Evolutionary conservation across 2,329 filamentous ascomycete genomes (phyloP).

Genomic region (Fusarium sp.): DNA sequence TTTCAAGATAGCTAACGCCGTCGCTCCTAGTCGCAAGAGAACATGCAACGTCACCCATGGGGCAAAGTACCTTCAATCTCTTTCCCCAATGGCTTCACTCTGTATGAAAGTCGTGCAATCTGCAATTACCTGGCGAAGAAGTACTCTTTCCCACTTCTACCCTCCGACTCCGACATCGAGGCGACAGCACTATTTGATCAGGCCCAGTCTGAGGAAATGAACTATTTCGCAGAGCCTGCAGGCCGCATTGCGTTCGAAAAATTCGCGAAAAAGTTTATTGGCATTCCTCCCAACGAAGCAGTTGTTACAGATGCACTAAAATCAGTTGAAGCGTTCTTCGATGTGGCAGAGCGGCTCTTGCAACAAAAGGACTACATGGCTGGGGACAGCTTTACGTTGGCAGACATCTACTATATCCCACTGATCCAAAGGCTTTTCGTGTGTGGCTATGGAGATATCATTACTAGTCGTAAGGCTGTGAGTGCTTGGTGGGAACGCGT

Average conservation of each 20-base stretch:
- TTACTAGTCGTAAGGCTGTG: not conserved
- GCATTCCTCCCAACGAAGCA: not conserved
- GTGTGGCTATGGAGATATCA: not conserved
- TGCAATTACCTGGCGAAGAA: not conserved
- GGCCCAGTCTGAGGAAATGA: not conserved
- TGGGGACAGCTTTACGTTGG: not conserved
- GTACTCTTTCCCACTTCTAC: not conserved
- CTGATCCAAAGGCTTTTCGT: not conserved
- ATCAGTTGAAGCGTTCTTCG: not conserved
- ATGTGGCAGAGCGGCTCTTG: not conserved
- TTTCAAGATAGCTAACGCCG: no score
- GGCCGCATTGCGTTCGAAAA: not conserved
- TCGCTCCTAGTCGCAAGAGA: no score
- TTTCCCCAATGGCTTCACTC: not conserved
- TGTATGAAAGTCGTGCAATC: conserved; percentile 1
- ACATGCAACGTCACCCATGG: not conserved
- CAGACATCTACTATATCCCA: not conserved
- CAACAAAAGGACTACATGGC: not conserved
- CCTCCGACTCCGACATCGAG: not conserved
- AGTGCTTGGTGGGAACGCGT: conserved; percentile 1
- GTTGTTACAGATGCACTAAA: not conserved
- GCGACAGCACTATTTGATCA: not conserved
- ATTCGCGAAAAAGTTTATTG: not conserved
- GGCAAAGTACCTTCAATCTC: not conserved
- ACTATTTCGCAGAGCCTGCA: not conserved